Evolutionary conservation across 2,329 filamentous ascomycete genomes (phyloP).

Genomic region (Penicillium polonicum): DNA sequence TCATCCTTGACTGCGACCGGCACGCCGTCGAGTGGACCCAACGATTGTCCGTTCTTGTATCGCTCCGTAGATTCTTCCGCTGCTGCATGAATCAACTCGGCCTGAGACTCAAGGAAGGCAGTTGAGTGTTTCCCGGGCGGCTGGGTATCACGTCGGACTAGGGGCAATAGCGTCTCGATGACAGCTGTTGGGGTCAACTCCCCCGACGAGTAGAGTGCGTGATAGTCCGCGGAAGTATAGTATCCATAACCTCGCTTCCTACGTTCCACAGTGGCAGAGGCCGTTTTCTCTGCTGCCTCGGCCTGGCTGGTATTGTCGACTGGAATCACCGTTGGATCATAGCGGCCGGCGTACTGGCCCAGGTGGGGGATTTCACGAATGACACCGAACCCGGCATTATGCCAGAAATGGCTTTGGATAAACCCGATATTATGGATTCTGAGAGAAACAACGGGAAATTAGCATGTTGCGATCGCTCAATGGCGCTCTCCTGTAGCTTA

Average conservation of each 20-base stretch:
- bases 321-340: slow-evolving; percentile 59
- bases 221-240: slow-evolving; percentile 73
- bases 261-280: slow-evolving; percentile 36
- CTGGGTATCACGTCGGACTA: slow-evolving; percentile 62
- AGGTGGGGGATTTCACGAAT: slow-evolving; percentile 58
- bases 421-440: slow-evolving; percentile 60
- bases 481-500: slow-evolving; percentile 41
- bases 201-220: slow-evolving; percentile 69
- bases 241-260: slow-evolving; percentile 49
- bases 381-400: slow-evolving; percentile 64
- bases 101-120: slow-evolving; percentile 69
- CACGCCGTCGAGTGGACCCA: slow-evolving; percentile 75
- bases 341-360: slow-evolving; percentile 53
- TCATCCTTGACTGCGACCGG: slow-evolving; percentile 85
- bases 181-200: slow-evolving; percentile 70
- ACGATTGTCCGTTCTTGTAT: slow-evolving; percentile 64
- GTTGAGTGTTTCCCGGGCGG: slow-evolving; percentile 62
- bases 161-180: slow-evolving; percentile 65
- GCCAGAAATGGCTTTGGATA: slow-evolving; percentile 67
- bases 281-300: slow-evolving; percentile 15
- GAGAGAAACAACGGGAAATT: slow-evolving; percentile 1
- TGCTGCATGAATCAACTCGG: slow-evolving; percentile 62
- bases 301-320: slow-evolving; percentile 24
- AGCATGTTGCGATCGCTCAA: slow-evolving; percentile 1
- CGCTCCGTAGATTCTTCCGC: slow-evolving; percentile 71